A percentile compares a stretch with the other conserved stretches of the same genome.
Evolutionary conservation across 768 basidiomycete species (phyloP).

Genomic region (Termitomyces sp.): DNA sequence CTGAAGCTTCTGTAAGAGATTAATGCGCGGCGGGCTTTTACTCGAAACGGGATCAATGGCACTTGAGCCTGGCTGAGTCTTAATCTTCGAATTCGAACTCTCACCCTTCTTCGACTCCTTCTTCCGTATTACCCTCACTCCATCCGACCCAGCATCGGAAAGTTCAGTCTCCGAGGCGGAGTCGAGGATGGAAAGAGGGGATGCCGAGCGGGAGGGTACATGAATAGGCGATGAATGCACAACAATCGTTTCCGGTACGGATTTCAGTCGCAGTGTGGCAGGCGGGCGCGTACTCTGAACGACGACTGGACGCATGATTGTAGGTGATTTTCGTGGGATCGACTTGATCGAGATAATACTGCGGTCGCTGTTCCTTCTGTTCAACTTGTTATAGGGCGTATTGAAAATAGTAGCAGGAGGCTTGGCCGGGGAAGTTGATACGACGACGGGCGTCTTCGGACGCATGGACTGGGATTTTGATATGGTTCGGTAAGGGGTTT

Average conservation of each 20-base stretch:
- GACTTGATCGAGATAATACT: not conserved
- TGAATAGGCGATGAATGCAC: slow-evolving; percentile 8
- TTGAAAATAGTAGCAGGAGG: not conserved
- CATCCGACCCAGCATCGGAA: slow-evolving; percentile 3
- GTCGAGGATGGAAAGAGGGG: slow-evolving; percentile 7
- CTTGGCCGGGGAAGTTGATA: not conserved
- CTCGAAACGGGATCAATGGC: not conserved
- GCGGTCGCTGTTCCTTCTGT: not conserved
- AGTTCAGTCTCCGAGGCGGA: not conserved
- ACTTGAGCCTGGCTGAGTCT: not conserved
- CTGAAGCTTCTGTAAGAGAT: slow-evolving; percentile 11
- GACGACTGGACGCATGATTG: not conserved
- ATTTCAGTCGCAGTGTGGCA: not conserved
- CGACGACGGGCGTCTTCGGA: not conserved
- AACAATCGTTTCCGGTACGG: not conserved
- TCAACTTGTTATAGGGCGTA: not conserved
- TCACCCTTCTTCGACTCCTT: slow-evolving; percentile 6
- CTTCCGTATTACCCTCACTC: slow-evolving; percentile 4
- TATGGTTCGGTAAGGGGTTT: not conserved
- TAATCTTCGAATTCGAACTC: not conserved
- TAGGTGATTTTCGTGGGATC: not conserved
- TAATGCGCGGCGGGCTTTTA: not conserved
- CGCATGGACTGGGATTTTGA: not conserved
- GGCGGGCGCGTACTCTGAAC: not conserved
- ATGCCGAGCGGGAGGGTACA: slow-evolving; percentile 12